Base-by-base conservation (phyloP, 2,329 filamentous ascomycete species). In the Colletotrichum lentis region DNA sequence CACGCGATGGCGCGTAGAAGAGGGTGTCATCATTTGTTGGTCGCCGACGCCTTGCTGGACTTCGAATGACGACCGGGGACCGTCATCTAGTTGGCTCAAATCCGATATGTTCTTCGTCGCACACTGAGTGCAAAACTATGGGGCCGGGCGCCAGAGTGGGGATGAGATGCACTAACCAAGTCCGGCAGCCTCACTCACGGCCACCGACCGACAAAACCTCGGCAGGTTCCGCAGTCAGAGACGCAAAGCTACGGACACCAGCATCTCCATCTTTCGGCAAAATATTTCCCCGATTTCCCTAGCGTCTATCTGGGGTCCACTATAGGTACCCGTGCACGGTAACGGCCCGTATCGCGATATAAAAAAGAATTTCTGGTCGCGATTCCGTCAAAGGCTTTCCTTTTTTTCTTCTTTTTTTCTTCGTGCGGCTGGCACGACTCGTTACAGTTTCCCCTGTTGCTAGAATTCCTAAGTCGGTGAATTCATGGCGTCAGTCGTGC, bases 341-440 rank as follows among this genome's bases (percentile, higher is more conserved):
- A 31, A 10, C 50, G 65, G 49, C 24, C 56, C 37, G 12, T 63
- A 37, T 39, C 55, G 27, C 44, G 67, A 67, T 69, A 69, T 67
- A 67, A 69, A 69, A 69, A 67, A 62, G 54, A 58, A 24, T 58
- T 54, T 58, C 43, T 16, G 44, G 58, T 59, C 57, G 52, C 52
- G 27, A 2, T 3, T 18, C n/a, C 43, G 0, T 1, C 63, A 14
- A 1, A 63, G 57, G 4, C 54, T 71, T 10, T 75, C 76, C 76
- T 74, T 79, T 77, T 79, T 79, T 82, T 81, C 80, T 75, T 79
- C 77, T 81, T 87, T 86, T 84, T 82, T 82, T 85, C 86, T 88
- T 92, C 84, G 90, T 94, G 91, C 91, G 91, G 91, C 90, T 83
- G 89, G 88, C 88, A 90, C 88, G 57, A 69, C 52, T 58, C n/a